phyloP scores from a whole-genome alignment of 2,329 filamentous ascomycete species.

The Xylaria multiplex region DNA sequence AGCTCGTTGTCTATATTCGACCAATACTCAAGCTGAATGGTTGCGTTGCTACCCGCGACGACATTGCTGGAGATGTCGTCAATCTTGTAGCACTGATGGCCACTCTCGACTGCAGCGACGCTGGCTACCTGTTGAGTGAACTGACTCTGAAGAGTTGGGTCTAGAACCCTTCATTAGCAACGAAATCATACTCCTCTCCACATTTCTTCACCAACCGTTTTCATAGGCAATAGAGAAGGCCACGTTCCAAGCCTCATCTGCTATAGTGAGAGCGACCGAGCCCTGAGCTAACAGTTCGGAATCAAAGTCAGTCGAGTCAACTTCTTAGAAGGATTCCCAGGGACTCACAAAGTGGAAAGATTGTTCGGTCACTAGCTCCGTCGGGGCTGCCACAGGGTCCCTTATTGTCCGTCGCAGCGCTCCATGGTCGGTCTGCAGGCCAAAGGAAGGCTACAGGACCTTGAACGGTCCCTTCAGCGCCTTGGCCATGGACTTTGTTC shows the following conservation, averaged over 20 bases:
- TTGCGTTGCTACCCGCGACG: constrained; percentile 49
- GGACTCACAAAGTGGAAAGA: constrained; percentile 60
- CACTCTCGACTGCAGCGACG: constrained; percentile 47
- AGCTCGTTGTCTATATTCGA: constrained; percentile 47
- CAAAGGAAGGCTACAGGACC: constrained; percentile 66
- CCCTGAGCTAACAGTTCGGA: constrained; percentile 54
- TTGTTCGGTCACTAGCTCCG: constrained; percentile 57
- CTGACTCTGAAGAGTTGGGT: constrained; percentile 49
- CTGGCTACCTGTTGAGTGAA: constrained; percentile 49
- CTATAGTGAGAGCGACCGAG: constrained; percentile 60
- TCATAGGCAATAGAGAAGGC: constrained; percentile 60
- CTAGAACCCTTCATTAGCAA: constrained; percentile 20
- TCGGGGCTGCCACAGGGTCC: constrained; percentile 61
- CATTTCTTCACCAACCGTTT: constrained; percentile 51
- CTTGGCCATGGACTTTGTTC: constrained; percentile 42
- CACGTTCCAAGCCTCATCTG: constrained; percentile 62
- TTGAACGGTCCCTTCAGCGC: constrained; percentile 53
- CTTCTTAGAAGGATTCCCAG: background rate
- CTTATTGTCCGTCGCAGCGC: constrained; percentile 59
- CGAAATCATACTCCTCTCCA: background rate
- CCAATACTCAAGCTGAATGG: constrained; percentile 53
- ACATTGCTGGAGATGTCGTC: constrained; percentile 43
- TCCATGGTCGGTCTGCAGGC: constrained; percentile 63
- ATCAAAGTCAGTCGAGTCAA: constrained; percentile 5
- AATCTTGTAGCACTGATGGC: constrained; percentile 53